Evolutionary conservation across 75 land plant genomes (phyloP), one percentile per base, ranked within the genome.

Genomic region (Larix kaempferi): DNA sequence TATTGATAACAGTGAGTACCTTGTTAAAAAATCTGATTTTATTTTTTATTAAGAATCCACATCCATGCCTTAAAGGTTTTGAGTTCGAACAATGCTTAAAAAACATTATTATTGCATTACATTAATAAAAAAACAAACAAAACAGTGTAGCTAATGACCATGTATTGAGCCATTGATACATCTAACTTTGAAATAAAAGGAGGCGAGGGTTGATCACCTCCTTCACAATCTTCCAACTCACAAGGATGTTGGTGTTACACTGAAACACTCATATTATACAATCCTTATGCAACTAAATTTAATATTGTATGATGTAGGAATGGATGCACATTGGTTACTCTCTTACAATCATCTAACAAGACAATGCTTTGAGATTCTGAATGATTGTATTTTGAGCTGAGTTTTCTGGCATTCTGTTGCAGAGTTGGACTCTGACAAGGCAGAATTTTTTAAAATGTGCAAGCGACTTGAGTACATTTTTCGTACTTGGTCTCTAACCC

Each of bases 401-500:
- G 35, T 13, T 74, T 74, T n/a, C 17, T 25, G 35, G 4, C 25
- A 13, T 55, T 49, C 25, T 76, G 55, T 67, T 81, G 52, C 86
- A 94, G 97, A 88, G 72, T 84, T 75, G 60, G 82, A 83, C 56
- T 52, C 88, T 44, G 95, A 96, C 33, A 82, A 90, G n/a, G 74
- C 82, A 12, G 97, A 96, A 80, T 96, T 96, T 78, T 59, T 91
- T 57, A 88, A 84, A 67, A 74, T 96, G 22, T 92, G 93, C 88
- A 94, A 89, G 85, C 83, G 97, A 71, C 77, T 96, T 25, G 99
- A 96, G 81, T 88, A 91, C 79, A 91, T 90, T 17, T 81, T 96
- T 76, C 93, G 99, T 65, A 93, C 99, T 25, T 96, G 99, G 99
- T 94, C 91, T 80, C 81, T 88, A 78, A 62, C 87, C 10, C 90